A percentile compares a stretch with the other conserved stretches of the same genome.
Conservation (phyloP, 495 filamentous ascomycete species). For the Penicillium paradoxum region DNA sequence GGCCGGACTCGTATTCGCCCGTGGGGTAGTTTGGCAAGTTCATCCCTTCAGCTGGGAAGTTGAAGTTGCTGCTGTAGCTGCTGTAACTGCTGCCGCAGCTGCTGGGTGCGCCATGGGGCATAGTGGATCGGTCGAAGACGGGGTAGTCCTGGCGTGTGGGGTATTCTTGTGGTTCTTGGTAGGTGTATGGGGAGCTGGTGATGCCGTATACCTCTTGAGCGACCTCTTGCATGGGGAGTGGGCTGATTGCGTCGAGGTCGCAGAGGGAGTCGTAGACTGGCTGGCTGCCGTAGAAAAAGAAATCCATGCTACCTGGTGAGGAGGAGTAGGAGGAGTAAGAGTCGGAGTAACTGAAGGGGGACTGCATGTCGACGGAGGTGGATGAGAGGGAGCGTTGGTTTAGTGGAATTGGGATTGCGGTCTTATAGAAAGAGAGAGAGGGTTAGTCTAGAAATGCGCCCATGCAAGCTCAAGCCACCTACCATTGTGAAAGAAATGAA, state of each 20-base stretch:
- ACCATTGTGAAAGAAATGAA: constrained; percentile 23
- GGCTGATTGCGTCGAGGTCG: constrained; percentile 17
- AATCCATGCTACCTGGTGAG: constrained; percentile 26
- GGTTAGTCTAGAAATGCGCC: constrained; percentile 5
- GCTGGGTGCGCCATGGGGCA: constrained; percentile 19
- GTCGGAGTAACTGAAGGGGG: constrained; percentile 25
- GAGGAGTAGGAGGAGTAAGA: constrained; percentile 25
- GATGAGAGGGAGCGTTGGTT: constrained; percentile 3
- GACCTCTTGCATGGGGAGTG: constrained; percentile 19
- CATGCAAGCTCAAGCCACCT: constrained; percentile 7
- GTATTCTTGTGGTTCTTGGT: constrained; percentile 8
- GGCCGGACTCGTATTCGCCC: constrained; percentile 10
- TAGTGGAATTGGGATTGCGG: constrained; percentile 6
- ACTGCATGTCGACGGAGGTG: constrained; percentile 19
- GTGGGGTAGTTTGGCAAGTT: constrained; percentile 17
- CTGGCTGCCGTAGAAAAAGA: constrained; percentile 24
- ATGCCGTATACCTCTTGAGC: constrained; percentile 19
- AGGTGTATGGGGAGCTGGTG: constrained; percentile 25
- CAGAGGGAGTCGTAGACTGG: constrained; percentile 20
- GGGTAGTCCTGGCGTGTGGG: constrained; percentile 1
- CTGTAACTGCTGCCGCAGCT: constrained; percentile 23
- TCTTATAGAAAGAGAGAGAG: constrained; percentile 16
- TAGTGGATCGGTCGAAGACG: constrained; percentile 11
- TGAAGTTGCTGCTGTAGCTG: constrained; percentile 15
- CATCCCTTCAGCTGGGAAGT: constrained; percentile 14